Conservation (phyloP, 1,284 basidiomycete genomes). For the Spongispora temasekensis region DNA sequence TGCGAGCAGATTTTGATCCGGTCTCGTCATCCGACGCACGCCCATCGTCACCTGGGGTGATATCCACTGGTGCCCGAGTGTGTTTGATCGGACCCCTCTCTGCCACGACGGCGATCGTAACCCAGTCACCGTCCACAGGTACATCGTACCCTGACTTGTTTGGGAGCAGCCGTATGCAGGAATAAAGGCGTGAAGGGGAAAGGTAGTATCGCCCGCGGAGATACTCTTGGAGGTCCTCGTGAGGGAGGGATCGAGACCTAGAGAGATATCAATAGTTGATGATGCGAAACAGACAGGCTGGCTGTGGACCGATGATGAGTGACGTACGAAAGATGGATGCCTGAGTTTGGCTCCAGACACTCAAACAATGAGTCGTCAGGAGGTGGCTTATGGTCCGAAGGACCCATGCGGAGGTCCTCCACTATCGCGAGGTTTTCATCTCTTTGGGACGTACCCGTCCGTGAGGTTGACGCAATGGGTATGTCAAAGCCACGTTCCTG, state of each 20-base stretch:
- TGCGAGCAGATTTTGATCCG: constrained; percentile 17
- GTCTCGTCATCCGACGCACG: constrained; percentile 36
- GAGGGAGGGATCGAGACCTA: constrained; percentile 73
- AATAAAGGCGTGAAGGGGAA: constrained; percentile 86
- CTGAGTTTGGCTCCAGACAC: constrained; percentile 83
- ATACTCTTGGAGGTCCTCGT: constrained; percentile 82
- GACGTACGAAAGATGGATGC: constrained; percentile 79
- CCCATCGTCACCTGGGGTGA: constrained; percentile 49
- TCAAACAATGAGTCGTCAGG: constrained; percentile 74
- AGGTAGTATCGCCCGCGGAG: constrained; percentile 85
- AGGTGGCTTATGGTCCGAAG: constrained; percentile 65
- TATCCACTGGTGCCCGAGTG: constrained; percentile 62
- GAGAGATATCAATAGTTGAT: constrained; percentile 13
- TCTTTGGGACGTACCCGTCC: constrained; percentile 38
- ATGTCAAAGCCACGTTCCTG: constrained; percentile 11
- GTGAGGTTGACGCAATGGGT: constrained; percentile 19
- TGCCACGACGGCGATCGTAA: constrained; percentile 87
- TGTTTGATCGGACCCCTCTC: constrained; percentile 77
- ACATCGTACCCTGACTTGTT: constrained; percentile 87
- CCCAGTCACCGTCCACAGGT: constrained; percentile 89
- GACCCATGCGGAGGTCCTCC: constrained; percentile 75
- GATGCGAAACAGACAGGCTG: background rate
- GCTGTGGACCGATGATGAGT: constrained; percentile 1
- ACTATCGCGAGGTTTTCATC: constrained; percentile 73
- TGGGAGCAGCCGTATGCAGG: constrained; percentile 72